Conservation (phyloP, 73 alveolate genomes). For the Paramecium caudatum region DNA sequence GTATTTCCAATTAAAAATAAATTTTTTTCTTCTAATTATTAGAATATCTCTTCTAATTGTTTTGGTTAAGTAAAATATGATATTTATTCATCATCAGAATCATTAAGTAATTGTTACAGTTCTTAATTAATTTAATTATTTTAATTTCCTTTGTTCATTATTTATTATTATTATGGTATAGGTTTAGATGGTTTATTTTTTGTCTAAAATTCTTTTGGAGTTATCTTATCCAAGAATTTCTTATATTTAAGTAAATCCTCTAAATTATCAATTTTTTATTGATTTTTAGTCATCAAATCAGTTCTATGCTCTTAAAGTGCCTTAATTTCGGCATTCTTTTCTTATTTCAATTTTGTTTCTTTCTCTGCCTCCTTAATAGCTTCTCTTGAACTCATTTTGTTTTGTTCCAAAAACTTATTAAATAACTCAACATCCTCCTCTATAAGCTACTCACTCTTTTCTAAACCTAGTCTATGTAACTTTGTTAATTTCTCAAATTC, state of each 20-base stretch:
- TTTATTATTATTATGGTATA: constrained; percentile 9
- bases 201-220: constrained; percentile 70
- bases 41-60: constrained; percentile 73
- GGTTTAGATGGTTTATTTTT: constrained; percentile 13
- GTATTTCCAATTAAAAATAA: constrained; percentile 71
- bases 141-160: constrained; percentile 34
- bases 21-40: constrained; percentile 70
- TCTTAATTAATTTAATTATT: constrained; percentile 53
- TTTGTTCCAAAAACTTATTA: constrained; percentile 71
- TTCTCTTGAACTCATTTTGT: constrained; percentile 70
- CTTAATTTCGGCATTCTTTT: constrained; percentile 62
- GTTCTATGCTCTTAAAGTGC: constrained; percentile 56
- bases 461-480: constrained; percentile 72
- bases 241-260: constrained; percentile 73
- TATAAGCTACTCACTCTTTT: constrained; percentile 69
- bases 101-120: constrained; percentile 59
- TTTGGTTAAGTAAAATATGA: constrained; percentile 72
- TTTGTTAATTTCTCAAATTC: constrained; percentile 75
- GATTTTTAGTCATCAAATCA: constrained; percentile 67
- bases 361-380: constrained; percentile 72
- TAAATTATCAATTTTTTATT: constrained; percentile 66
- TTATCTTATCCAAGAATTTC: constrained; percentile 71
- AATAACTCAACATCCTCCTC: constrained; percentile 76
- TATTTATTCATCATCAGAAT: constrained; percentile 71
- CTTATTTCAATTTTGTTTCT: constrained; percentile 67